These are phyloP conservation scores for Phanerodontia chrysosporium DNA, from an alignment of 768 basidiomycete genomes.

Conservation along the genomic window DNA sequence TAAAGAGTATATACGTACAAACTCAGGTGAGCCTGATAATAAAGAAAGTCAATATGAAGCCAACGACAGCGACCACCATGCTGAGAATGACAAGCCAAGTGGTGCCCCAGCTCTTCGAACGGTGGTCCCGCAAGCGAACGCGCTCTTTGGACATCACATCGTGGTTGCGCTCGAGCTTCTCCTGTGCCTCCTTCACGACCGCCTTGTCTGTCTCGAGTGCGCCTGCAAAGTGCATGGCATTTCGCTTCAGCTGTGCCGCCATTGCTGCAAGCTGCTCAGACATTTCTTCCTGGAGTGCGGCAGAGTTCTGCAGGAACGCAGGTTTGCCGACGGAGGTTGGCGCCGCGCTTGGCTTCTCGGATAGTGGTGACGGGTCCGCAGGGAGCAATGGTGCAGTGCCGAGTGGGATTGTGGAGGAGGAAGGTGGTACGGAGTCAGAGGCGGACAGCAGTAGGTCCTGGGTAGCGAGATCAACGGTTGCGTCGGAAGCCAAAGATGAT, in stretches of 20 bases:
- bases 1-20: no score
- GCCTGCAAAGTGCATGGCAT: constrained; percentile 74
- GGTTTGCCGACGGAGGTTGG: constrained; percentile 21
- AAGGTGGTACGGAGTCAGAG: constrained; percentile 30
- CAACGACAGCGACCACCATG: constrained; percentile 58
- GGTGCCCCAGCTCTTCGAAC: constrained; percentile 45
- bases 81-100: constrained; percentile 49
- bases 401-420: constrained; percentile 22
- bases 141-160: constrained; percentile 66
- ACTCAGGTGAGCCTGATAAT: constrained; percentile 57
- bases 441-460: constrained; percentile 40
- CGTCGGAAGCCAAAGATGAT: background rate
- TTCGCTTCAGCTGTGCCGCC: constrained; percentile 84
- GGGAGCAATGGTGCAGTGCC: constrained; percentile 3
- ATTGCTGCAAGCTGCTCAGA: constrained; percentile 74
- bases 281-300: constrained; percentile 67
- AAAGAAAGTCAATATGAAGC: constrained; percentile 70
- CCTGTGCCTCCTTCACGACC: constrained; percentile 60
- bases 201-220: constrained; percentile 71
- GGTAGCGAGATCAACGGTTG: constrained; percentile 16
- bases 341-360: background rate
- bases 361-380: background rate
- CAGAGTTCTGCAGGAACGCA: constrained; percentile 51
- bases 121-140: constrained; percentile 40
- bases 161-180: constrained; percentile 72